Evolutionary conservation across 257 asterid genomes (phyloP), one percentile per base, ranked within the genome.

Genomic region (Scutellaria barbata): DNA sequence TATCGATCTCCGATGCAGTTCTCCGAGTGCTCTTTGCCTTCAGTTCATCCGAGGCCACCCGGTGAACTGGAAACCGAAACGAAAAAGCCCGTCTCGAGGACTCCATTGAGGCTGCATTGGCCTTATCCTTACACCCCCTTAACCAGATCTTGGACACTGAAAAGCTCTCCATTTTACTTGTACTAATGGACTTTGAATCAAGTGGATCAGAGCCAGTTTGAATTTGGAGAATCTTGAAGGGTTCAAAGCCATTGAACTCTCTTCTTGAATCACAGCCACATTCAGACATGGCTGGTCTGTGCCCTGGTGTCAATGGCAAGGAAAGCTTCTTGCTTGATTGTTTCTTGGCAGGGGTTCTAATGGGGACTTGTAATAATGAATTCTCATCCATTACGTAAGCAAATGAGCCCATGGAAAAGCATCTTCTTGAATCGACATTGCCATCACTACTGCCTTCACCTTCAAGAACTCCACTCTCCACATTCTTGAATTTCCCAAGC

Each of bases 351-450:
- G 91, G 94, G 40, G 95, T 85, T 64, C 85, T 83, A 47, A 94
- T 88, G 0, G 97, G 96, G 2, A 94, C 99, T 79, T 85, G 92
- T 17, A 94, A 77, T 55, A 87, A 58, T 12, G 90, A 72, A 18
- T 77, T 86, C 46, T 85, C 96, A 61, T 91, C 95, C 96, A 94
- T 85, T 1, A 94, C 81, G 73, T 94, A 94, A 40, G 97, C 99
- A 77, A 94, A 89, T 39, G 99, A 91, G 7, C 97, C 97, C 99
- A 94, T 91, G 0, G 99, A 94, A 66, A 90, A 89, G 68, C 98
- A 94, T 58, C 98, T 81, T 30, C 98, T 90, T 62, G 89, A 79
- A 73, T 84, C 95, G 48, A 77, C 76, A 61, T 71, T 72, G 10
- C 62, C 68, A 9, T 69, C 75, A 48, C 71, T 69, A 2, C 71